These are phyloP conservation scores for Lagenidium sp. DNA, from an alignment of 352 stramenopile species.

Conservation along the genomic window DNA sequence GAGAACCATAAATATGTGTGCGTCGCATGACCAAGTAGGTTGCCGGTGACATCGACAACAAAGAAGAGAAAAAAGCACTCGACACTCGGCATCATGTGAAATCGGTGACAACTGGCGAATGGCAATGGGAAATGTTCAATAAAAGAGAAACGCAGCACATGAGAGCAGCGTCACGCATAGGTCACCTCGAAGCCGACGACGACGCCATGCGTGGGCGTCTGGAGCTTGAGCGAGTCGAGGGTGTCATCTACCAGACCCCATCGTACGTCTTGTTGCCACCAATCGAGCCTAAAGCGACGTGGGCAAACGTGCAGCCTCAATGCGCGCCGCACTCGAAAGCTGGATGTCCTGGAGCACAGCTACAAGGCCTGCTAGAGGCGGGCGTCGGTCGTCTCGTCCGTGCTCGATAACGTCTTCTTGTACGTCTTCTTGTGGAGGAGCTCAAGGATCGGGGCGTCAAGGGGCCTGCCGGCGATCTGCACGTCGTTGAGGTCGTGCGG, in stretches of 20 bases:
- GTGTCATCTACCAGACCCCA: conserved; percentile 95
- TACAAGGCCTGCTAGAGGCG: conserved; percentile 94
- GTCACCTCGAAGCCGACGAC: neutral
- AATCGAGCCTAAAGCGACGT: conserved; percentile 98
- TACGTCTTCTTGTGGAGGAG: conserved; percentile 91
- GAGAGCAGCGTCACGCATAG: neutral
- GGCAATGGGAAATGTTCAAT: too few species aligned
- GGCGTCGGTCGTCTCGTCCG: conserved; percentile 62
- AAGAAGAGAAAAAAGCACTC: too few species aligned
- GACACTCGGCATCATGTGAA: too few species aligned
- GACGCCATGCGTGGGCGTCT: conserved; percentile 3
- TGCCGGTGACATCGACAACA: too few species aligned
- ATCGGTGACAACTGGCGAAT: too few species aligned
- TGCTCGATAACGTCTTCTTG: conserved; percentile 96
- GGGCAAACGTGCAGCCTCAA: conserved; percentile 94
- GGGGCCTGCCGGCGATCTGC: conserved; percentile 30
- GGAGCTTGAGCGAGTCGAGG: conserved; percentile 36
- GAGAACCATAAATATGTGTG: too few species aligned
- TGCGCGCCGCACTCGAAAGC: conserved; percentile 80
- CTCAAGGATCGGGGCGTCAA: conserved; percentile 72
- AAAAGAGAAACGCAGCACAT: too few species aligned
- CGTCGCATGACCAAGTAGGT: too few species aligned
- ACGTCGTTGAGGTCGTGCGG: too few species aligned
- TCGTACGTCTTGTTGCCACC: conserved; percentile 95
- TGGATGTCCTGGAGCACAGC: conserved; percentile 92